A percentile compares a stretch with the other conserved stretches of the same genome.
These are phyloP conservation scores for Cutaneotrichosporon sp. DNA, from an alignment of 1,284 basidiomycete genomes.

Conservation along the genomic window DNA sequence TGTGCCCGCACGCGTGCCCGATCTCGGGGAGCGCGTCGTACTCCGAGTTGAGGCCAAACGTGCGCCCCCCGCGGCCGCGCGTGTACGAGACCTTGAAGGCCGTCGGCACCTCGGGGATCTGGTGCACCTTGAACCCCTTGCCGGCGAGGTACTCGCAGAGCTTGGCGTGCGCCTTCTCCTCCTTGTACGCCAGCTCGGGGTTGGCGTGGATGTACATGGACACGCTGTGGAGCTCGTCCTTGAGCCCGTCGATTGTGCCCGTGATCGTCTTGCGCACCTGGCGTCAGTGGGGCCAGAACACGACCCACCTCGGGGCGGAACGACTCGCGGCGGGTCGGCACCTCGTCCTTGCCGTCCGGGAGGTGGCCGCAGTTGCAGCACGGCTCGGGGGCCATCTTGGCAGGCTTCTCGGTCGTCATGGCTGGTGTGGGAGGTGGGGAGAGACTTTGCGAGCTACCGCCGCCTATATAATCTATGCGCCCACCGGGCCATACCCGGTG, in stretches of 20 bases:
- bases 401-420: background rate
- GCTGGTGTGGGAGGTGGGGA: background rate
- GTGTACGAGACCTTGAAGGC: constrained; percentile 25
- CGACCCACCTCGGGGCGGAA: constrained; percentile 2
- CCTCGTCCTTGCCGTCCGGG: background rate
- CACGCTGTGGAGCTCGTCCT: constrained; percentile 23
- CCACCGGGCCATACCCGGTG: no score
- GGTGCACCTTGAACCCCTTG: constrained; percentile 63
- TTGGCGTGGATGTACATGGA: constrained; percentile 31
- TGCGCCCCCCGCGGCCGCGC: constrained; percentile 28
- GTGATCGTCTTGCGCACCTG: constrained; percentile 20
- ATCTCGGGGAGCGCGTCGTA: constrained; percentile 27
- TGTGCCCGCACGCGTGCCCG: constrained; percentile 62
- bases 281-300: background rate
- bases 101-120: constrained; percentile 60
- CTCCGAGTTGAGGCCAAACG: constrained; percentile 38
- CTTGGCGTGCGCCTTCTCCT: constrained; percentile 59
- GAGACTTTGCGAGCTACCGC: background rate
- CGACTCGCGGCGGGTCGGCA: background rate
- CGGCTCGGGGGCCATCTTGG: constrained; percentile 6
- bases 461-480: no score
- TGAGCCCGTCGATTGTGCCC: constrained; percentile 10
- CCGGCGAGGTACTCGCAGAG: constrained; percentile 62
- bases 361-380: constrained; percentile 11
- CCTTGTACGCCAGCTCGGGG: constrained; percentile 34